Evolutionary conservation across 78 protist species (phyloP), one percentile per base, ranked within the genome.

Genomic region (Pelomyxa schiedti): DNA sequence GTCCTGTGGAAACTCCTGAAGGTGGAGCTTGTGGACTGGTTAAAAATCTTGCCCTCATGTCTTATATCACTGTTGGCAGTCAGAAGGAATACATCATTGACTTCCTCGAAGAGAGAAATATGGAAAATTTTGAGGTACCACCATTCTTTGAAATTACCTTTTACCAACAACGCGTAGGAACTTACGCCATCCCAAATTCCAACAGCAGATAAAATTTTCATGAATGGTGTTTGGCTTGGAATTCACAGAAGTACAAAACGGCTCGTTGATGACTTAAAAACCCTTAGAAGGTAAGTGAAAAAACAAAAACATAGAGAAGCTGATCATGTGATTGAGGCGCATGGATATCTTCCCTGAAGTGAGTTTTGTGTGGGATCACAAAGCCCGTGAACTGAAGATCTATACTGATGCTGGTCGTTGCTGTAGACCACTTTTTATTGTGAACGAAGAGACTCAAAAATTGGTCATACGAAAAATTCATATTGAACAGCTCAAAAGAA

Each of bases 1-100:
- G 99, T 90, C 99, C 99, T 8, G 97, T 98, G 3, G 99, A 97
- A 86, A 95, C 98, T 6, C 97, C 97, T 22, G 96, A 92, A 71
- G 99, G 98, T 29, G 95, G 91, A 43, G 72, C 88, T 26, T 67
- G 90, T 75, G 99, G 99, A 4, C 89, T 96, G n/a, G 98, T 96
- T 52, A 98, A 98, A 95, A 96, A 97, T 84, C 68, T 97, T 4
- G 76, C 99, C 30, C 81, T 98, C 67, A 93, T 97, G 98, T 39
- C 97, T 30, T 81, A 82, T 72, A 87, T 98, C 30, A 81, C 99
- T 3, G 91, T 87, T 22, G 98, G 98, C 37, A 26, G 74, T 4
- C 42, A 75, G 6, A 16, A 79, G 2, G 24, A 36, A 37, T 83
- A 84, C 3, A 41, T 92, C 39, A 4, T 87, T 3, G 82, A 73